Evolutionary conservation across 306 rosid genomes (phyloP).

Genomic region (Canavalia ensiformis): DNA sequence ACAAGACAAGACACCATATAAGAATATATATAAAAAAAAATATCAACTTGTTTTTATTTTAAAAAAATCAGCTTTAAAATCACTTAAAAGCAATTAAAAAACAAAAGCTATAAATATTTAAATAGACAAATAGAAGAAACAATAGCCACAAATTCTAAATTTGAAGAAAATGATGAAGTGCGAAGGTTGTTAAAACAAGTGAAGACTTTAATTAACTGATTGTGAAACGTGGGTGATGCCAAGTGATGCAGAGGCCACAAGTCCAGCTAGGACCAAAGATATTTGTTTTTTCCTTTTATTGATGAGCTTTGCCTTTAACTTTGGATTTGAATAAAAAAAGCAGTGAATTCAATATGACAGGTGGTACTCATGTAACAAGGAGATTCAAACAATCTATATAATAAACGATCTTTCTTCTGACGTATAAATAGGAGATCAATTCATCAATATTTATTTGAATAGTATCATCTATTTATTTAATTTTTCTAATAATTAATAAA

Average conservation of each 20-base stretch:
- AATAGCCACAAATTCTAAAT: neutral
- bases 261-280: slow-evolving; percentile 35
- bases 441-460: no score
- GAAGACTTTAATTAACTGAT: slow-evolving; percentile 1
- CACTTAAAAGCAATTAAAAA: neutral
- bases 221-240: slow-evolving; percentile 33
- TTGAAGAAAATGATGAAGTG: slow-evolving; percentile 3
- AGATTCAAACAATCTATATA: neutral
- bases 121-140: neutral
- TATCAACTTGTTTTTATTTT: neutral
- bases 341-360: neutral
- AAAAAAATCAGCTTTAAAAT: neutral
- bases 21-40: neutral
- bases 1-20: neutral
- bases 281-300: neutral
- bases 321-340: neutral
- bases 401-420: no score
- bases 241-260: neutral
- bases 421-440: no score
- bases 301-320: neutral
- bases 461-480: no score
- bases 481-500: no score
- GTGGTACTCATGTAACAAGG: slow-evolving; percentile 45
- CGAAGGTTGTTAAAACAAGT: slow-evolving; percentile 25
- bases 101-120: neutral